phyloP scores from a whole-genome alignment of 345 rosid genomes.

The Litchi chinensis region DNA sequence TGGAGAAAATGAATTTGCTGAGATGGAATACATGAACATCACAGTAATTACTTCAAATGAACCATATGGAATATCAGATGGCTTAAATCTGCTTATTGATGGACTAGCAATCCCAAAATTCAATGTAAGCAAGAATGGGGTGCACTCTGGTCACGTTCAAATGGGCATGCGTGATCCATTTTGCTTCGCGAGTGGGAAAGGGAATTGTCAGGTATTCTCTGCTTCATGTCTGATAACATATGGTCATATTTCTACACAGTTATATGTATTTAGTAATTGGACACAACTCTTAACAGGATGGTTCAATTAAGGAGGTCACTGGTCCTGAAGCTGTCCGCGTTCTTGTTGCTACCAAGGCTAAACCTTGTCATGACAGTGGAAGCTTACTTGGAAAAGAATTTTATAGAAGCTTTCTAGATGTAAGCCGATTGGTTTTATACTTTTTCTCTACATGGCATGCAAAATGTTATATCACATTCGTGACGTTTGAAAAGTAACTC shows the following conservation, averaged over 20 bases:
- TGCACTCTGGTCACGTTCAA: constrained; percentile 92
- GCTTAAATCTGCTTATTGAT: constrained; percentile 81
- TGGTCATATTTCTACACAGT: neutral
- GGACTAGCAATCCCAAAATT: constrained; percentile 61
- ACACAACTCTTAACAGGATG: constrained; percentile 54
- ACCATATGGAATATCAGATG: constrained; percentile 72
- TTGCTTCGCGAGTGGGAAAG: constrained; percentile 60
- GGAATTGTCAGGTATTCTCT: constrained; percentile 69
- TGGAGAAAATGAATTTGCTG: constrained; percentile 77
- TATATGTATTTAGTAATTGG: neutral
- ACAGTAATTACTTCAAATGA: constrained; percentile 84
- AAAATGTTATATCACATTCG: too few relatives aligned
- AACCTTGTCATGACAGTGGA: constrained; percentile 42
- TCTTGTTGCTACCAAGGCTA: constrained; percentile 79
- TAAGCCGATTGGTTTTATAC: constrained; percentile 33
- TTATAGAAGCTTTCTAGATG: constrained; percentile 77
- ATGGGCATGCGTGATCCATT: constrained; percentile 66
- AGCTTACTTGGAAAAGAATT: constrained; percentile 65
- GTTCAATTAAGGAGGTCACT: constrained; percentile 60
- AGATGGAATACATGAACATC: constrained; percentile 84
- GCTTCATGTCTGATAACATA: neutral
- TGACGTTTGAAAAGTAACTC: neutral
- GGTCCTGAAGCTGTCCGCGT: constrained; percentile 67
- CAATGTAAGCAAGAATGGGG: constrained; percentile 53
- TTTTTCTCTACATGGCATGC: too few relatives aligned